Conservation (phyloP, 495 filamentous ascomycete species). For the Podospora conica region DNA sequence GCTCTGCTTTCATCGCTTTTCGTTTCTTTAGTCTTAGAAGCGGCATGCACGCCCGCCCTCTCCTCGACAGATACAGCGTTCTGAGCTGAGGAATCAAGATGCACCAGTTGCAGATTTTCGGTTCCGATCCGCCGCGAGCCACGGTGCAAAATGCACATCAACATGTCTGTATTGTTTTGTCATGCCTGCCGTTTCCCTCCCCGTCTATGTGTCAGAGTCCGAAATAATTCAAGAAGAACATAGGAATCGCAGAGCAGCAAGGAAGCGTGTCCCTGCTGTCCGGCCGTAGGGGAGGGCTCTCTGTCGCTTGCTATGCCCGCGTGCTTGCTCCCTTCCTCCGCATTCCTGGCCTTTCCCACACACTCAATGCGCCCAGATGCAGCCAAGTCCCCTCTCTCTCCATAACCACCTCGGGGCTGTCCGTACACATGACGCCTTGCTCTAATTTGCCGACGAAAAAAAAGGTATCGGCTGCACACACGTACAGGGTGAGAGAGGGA, state of each 20-base stretch:
- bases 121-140: no score
- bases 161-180: neutral
- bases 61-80: neutral
- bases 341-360: neutral
- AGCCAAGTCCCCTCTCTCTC: neutral
- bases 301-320: neutral
- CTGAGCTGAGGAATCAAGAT: neutral
- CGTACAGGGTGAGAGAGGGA: neutral
- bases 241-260: neutral
- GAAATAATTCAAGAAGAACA: neutral
- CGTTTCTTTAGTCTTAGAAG: neutral
- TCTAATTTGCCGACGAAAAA: neutral
- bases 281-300: neutral
- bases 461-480: neutral
- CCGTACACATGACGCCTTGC: neutral
- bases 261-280: no score
- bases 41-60: neutral
- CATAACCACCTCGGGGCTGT: neutral
- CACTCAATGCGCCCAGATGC: neutral
- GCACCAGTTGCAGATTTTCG: neutral
- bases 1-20: neutral
- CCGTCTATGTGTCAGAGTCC: neutral
- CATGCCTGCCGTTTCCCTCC: neutral
- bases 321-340: neutral
- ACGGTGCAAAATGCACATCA: neutral